Evolutionary conservation across 2,329 filamentous ascomycete genomes (phyloP).

Genomic region (Gaeumannomyces sp.): DNA sequence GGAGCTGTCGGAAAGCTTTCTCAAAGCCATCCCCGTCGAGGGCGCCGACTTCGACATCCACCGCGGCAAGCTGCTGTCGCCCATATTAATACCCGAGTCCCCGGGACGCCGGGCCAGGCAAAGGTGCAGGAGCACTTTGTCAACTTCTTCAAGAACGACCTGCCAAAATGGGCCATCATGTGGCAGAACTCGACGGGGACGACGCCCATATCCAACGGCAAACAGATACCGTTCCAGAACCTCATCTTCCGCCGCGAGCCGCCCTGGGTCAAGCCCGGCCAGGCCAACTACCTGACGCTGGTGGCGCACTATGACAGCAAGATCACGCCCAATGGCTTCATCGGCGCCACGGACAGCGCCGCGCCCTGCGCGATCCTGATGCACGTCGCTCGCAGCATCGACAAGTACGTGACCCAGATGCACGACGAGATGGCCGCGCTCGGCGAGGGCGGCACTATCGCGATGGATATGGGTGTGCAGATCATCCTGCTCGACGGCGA

Average conservation of each 20-base stretch:
- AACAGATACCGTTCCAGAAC: conserved; percentile 68
- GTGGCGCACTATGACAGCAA: conserved; percentile 85
- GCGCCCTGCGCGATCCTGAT: conserved; percentile 80
- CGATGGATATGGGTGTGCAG: conserved; percentile 69
- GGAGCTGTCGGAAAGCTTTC: conserved; percentile 57
- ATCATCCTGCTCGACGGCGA: conserved; percentile 77
- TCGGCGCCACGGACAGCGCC: conserved; percentile 79
- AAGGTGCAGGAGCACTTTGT: conserved; percentile 66
- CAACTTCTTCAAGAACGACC: conserved; percentile 58
- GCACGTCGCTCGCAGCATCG: conserved; percentile 66
- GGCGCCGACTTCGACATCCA: conserved; percentile 63
- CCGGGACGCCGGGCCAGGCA: conserved; percentile 63
- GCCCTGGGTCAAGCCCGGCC: conserved; percentile 63
- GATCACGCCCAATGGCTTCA: conserved; percentile 64
- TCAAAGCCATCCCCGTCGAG: conserved; percentile 56
- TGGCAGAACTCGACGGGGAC: conserved; percentile 70
- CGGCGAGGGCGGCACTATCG: conserved; percentile 44
- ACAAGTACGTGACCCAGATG: conserved; percentile 65
- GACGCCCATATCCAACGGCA: conserved; percentile 58
- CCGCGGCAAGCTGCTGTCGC: conserved; percentile 59
- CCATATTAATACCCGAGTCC: conserved; percentile 70
- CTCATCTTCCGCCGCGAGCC: conserved; percentile 73
- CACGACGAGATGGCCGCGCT: conserved; percentile 62
- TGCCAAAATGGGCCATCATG: conserved; percentile 65
- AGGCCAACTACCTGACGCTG: conserved; percentile 67